A percentile compares a stretch with the other conserved stretches of the same genome.
Evolutionary conservation across 2,329 filamentous ascomycete genomes (phyloP).

Genomic region (Stachybotrys elegans): DNA sequence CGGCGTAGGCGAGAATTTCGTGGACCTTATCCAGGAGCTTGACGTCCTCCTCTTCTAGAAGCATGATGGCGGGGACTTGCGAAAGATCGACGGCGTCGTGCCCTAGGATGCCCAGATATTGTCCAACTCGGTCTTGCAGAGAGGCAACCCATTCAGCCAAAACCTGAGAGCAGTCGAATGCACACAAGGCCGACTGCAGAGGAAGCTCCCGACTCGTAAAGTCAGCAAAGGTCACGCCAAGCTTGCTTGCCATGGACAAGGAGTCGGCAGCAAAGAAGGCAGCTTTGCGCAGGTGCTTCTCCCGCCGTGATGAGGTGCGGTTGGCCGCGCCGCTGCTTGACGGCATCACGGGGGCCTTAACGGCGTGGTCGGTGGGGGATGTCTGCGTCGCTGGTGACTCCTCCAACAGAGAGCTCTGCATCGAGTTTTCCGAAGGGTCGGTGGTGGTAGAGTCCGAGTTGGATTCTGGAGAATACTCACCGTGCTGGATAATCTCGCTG

Average conservation of each 20-base stretch:
- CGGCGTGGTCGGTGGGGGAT: conserved; percentile 42
- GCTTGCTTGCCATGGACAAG: conserved; percentile 78
- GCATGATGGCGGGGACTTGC: conserved; percentile 80
- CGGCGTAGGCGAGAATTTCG: conserved; percentile 70
- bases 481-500: conserved; percentile 68
- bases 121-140: conserved; percentile 88
- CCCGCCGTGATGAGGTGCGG: conserved; percentile 61
- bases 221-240: conserved; percentile 81
- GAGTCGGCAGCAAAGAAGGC: conserved; percentile 93
- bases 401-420: conserved; percentile 39
- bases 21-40: conserved; percentile 80
- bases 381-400: conserved; percentile 47
- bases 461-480: conserved; percentile 55
- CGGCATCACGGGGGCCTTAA: conserved; percentile 19
- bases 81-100: conserved; percentile 73
- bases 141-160: conserved; percentile 92
- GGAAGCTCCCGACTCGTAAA: conserved; percentile 80
- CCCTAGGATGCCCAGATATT: conserved; percentile 81
- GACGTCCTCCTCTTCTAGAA: conserved; percentile 86
- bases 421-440: conserved; percentile 43
- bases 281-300: conserved; percentile 87
- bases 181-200: conserved; percentile 84
- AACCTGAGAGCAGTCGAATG: conserved; percentile 90
- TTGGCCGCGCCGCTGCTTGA: conserved; percentile 15
- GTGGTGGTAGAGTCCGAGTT: conserved; percentile 37